phyloP scores from a whole-genome alignment of 306 rosid species.

The Quercus glauca region DNA sequence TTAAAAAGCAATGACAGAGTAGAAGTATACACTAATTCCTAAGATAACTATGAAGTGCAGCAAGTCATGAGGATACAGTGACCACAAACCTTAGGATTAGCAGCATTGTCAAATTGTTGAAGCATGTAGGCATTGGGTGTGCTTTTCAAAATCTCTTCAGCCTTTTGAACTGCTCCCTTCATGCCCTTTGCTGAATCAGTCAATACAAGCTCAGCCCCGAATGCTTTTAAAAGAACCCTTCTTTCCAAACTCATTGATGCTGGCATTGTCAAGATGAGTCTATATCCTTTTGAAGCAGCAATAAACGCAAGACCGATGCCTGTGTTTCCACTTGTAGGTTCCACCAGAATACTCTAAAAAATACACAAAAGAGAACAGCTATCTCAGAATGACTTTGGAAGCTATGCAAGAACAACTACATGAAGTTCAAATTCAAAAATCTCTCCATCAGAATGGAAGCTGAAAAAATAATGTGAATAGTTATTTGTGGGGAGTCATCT shows the following conservation, averaged over 20 bases:
- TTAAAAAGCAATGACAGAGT: not conserved
- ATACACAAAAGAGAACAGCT: constrained; percentile 18
- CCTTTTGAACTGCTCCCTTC: constrained; percentile 98
- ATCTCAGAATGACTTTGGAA: constrained; percentile 18
- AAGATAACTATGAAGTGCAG: not conserved
- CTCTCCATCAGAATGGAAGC: constrained; percentile 17
- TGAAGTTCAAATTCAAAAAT: constrained; percentile 18
- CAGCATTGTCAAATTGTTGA: constrained; percentile 97
- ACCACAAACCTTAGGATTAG: constrained; percentile 89
- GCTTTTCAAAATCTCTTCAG: constrained; percentile 82
- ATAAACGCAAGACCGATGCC: constrained; percentile 99
- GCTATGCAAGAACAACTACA: not conserved
- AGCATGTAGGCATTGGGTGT: constrained; percentile 88
- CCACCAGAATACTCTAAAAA: constrained; percentile 85
- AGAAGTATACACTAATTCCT: not conserved
- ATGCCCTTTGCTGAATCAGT: constrained; percentile 90
- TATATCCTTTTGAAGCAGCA: constrained; percentile 96
- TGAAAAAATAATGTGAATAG: not conserved
- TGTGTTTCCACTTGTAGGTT: constrained; percentile 97
- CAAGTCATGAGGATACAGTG: constrained; percentile 4
- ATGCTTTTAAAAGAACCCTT: constrained; percentile 91
- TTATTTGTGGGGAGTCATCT: not conserved
- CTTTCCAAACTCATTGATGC: constrained; percentile 99
- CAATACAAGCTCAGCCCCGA: constrained; percentile 94
- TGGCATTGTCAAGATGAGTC: constrained; percentile 93